Evolutionary conservation across 2,329 filamentous ascomycete genomes (phyloP).

Genomic region (Pleomassaria siparia): DNA sequence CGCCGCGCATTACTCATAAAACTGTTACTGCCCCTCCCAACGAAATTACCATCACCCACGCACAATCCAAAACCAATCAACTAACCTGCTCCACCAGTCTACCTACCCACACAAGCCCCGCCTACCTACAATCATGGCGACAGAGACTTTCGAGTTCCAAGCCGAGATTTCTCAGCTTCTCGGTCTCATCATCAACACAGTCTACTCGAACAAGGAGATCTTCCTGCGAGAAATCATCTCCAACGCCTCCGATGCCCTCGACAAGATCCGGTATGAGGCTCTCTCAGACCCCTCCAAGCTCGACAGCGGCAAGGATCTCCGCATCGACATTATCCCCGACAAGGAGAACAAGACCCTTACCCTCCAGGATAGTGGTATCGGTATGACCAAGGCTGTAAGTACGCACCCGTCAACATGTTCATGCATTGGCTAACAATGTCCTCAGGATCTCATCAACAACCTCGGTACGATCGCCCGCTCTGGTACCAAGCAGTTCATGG

Average conservation of each 20-base stretch:
- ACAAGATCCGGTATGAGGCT: slow-evolving; percentile 99
- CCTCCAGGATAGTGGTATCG: slow-evolving; percentile 97
- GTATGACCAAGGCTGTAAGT: slow-evolving; percentile 99
- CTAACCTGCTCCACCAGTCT: slow-evolving; percentile 11
- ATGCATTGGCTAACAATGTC: slow-evolving; percentile 41
- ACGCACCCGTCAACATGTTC: slow-evolving; percentile 1
- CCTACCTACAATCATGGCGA: slow-evolving; percentile 64
- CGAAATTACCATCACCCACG: background rate
- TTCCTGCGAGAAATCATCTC: slow-evolving; percentile 98
- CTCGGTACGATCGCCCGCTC: slow-evolving; percentile 98
- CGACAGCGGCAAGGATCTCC: slow-evolving; percentile 94
- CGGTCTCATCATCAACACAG: slow-evolving; percentile 99
- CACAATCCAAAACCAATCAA: background rate
- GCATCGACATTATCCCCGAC: slow-evolving; percentile 98
- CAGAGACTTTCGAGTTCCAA: slow-evolving; percentile 95
- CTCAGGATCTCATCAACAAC: slow-evolving; percentile 97
- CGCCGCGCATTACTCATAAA: too few relatives aligned
- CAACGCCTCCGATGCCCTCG: slow-evolving; percentile 97
- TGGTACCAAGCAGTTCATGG: slow-evolving; percentile 99
- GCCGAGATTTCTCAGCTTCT: slow-evolving; percentile 99
- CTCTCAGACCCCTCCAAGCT: slow-evolving; percentile 97
- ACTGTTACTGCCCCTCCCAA: too few relatives aligned
- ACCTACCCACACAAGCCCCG: background rate
- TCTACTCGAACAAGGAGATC: slow-evolving; percentile 99
- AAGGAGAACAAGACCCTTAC: slow-evolving; percentile 97